Base-by-base conservation (phyloP, 1,139 yeast genomes). In the Pichia inconspicua region DNA sequence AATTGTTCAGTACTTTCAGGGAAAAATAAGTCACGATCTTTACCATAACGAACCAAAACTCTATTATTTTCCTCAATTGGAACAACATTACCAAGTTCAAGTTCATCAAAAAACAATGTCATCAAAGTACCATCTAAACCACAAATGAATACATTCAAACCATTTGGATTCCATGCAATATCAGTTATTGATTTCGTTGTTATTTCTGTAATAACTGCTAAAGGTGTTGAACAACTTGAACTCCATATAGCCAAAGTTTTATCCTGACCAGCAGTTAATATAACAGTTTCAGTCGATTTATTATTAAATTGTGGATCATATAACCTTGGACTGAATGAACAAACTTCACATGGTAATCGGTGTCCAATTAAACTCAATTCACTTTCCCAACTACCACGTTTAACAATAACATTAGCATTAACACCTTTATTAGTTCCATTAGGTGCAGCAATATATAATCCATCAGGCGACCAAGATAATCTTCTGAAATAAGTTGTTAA, bases 371-470 rank as follows among this genome's bases (percentile, higher is more conserved):
- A 73, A 49, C 94, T 83, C 44, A 90, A 75, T 53, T 87, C 95
- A 11, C 89, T 75, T 43, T 84, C 90, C 99, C 99, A 94, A 46
- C 77, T 83, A 28, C 97, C 98, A 66, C 98, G 74, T 56, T 85
- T 84, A 30, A 92, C 81, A 35, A 92, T 79, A 0, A 90, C 92
- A 6, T 89, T 92, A 0, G 96, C 82, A 1, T 96, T 80, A 0
- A 92, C 94, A 0, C 97, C 97, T 0, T 97, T 97, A 65, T 94
- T 92, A 10, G 95, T 88, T 1, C 98, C 97, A 66, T 92, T 94
- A 0, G 98, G 96, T 0, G 87, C 96, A 0, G 97, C 97, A 46
- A 92, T 85, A 60, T 86, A 92, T 63, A 87, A 94, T 1, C 98
- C 98, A 66, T 92, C 97, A 0, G 98, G 98, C 0, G 97, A 87